Percentiles rank a stretch among this genome's conserved stretches.
Conservation (phyloP, 2,329 filamentous ascomycete species). For the Fusarium sp. region DNA sequence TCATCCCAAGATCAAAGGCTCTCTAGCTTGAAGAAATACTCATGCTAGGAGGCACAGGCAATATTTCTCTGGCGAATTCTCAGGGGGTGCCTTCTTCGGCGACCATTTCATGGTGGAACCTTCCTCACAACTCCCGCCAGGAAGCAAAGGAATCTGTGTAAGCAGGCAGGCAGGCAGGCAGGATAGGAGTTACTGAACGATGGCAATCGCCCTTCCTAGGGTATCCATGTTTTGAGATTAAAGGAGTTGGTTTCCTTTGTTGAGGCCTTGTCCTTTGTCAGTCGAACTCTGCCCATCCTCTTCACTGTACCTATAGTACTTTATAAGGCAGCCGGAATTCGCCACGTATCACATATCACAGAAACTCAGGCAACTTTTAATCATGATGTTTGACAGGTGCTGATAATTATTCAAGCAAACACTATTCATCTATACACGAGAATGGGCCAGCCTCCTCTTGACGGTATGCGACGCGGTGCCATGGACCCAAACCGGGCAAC, state of each 20-base stretch:
- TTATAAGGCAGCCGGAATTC: neutral
- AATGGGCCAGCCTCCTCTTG: constrained; percentile 50
- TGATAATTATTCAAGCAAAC: constrained; percentile 54
- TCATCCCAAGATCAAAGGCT: neutral
- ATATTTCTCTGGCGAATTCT: neutral
- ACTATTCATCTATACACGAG: constrained; percentile 55
- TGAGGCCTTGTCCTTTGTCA: no score
- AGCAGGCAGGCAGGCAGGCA: neutral
- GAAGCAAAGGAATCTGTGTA: neutral
- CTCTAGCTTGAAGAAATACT: neutral
- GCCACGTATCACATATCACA: neutral
- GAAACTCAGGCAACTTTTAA: neutral
- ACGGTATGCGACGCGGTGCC: constrained; percentile 32
- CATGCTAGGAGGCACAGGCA: no score
- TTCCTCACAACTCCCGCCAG: neutral
- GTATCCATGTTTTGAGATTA: no score
- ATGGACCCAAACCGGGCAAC: constrained; percentile 20
- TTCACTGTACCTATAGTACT: neutral
- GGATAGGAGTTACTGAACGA: neutral
- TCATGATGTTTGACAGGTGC: constrained; percentile 42
- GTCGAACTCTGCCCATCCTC: neutral
- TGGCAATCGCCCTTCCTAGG: no score
- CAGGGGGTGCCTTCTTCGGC: neutral
- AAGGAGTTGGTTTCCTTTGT: no score
- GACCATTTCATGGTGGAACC: neutral